Base-by-base conservation (phyloP, 441 rosid species). In the Theobroma grandiflorum region DNA sequence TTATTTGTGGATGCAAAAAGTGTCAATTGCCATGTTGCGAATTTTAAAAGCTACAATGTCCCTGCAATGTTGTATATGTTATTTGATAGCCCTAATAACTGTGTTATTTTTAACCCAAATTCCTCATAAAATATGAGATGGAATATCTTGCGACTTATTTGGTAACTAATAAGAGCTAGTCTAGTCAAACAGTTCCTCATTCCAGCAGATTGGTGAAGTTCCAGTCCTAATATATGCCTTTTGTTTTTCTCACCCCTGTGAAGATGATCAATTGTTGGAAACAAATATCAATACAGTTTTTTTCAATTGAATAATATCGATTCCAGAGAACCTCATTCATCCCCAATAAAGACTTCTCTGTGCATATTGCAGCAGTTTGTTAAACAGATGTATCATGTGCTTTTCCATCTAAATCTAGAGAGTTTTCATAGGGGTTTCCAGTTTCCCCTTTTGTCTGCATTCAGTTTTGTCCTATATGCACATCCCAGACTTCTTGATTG, bases 161-260 rank as follows among this genome's bases (percentile, higher is more conserved):
- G n/a, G 73, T 45, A n/a, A 67, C 16, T 67, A 18, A 22, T 43
- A 26, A 69, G 38, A 69, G 37, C 20, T 69, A 22, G n/a, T 69
- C 20, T 26, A 11, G 8, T 12, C 38, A 22, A 45, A 43, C 14
- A 6, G 53, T 22, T 69, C 57, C 2, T 14, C 6, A 22, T 47
- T 26, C 58, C 11, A 22, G 3, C 5, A 49, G 58, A 33, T 20
- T 26, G 20, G n/a, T 20, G 53, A 69, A 14, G 20, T 26, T 69
- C 2, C 16, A 20, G 0, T 4, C 7, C 14, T 40, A n/a, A 40
- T 9, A n/a, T 66, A 65, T 14, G 42, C 49, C 9, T 8, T 59
- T 22, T 11, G 16, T 65, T 65, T 65, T 18, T 38, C 47, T 38
- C 12, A 3, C 47, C 8, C 7, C 4, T 35, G 45, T n/a, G 71